Conservation (phyloP, 2,329 filamentous ascomycete genomes). For the Xylariaceae sp. region DNA sequence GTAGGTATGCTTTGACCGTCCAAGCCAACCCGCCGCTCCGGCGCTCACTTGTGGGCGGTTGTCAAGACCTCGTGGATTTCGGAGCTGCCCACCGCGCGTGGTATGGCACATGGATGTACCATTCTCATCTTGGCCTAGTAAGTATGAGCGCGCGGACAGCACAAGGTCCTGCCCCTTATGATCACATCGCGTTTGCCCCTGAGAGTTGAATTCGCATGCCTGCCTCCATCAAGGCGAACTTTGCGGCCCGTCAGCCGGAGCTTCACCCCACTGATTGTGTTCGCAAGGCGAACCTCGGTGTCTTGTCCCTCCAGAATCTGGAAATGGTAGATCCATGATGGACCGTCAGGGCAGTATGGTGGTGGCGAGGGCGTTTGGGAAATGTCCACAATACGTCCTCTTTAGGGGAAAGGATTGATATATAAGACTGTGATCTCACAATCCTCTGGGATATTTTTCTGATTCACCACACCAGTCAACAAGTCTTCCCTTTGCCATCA, state of each 20-base stretch:
- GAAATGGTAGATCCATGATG: conserved; percentile 19
- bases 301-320: conserved; percentile 21
- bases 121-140: conserved; percentile 25
- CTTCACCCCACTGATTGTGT: conserved; percentile 15
- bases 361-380: background rate
- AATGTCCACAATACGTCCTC: background rate
- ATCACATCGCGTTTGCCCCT: conserved; percentile 14
- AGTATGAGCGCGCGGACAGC: background rate
- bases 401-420: conserved; percentile 10
- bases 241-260: conserved; percentile 32
- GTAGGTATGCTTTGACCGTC: background rate
- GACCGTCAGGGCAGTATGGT: background rate
- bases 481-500: conserved; percentile 20
- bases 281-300: conserved; percentile 12
- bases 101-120: background rate
- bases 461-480: conserved; percentile 25
- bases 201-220: conserved; percentile 3
- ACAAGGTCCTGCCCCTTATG: conserved; percentile 8
- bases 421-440: conserved; percentile 30
- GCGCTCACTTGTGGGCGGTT: background rate
- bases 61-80: background rate
- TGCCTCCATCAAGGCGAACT: conserved; percentile 12
- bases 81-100: conserved; percentile 2
- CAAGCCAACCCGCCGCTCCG: conserved; percentile 10
- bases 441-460: conserved; percentile 25